These are phyloP conservation scores for Zymoseptoria tritici DNA, from an alignment of 2,329 filamentous ascomycete species.

Conservation along the genomic window DNA sequence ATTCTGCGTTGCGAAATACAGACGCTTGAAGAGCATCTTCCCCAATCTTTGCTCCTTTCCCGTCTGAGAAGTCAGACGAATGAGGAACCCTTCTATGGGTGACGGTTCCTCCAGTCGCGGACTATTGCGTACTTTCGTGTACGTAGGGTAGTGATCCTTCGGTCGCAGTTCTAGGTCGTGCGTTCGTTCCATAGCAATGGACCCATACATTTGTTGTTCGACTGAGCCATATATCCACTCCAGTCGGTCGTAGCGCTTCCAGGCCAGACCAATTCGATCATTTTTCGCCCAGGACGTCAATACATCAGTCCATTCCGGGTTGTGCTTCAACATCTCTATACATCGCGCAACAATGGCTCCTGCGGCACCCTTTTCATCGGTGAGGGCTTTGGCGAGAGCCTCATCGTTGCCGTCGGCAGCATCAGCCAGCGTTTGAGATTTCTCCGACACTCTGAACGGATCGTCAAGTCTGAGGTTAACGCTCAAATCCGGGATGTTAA, in stretches of 20 bases:
- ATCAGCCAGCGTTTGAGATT: conserved; percentile 34
- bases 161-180: conserved; percentile 60
- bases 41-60: conserved; percentile 52
- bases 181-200: conserved; percentile 58
- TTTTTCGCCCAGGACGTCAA: conserved; percentile 51
- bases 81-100: conserved; percentile 59
- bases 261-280: conserved; percentile 57
- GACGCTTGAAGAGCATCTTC: conserved; percentile 55
- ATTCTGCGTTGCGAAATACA: conserved; percentile 59
- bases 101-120: conserved; percentile 50
- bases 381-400: conserved; percentile 37
- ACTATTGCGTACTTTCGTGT: conserved; percentile 35
- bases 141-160: conserved; percentile 57
- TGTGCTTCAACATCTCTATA: conserved; percentile 50
- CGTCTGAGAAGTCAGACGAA: conserved; percentile 57
- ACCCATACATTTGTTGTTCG: conserved; percentile 62
- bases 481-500: conserved; percentile 57
- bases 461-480: conserved; percentile 52
- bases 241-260: conserved; percentile 61
- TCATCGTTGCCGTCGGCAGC: conserved; percentile 41
- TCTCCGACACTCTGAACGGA: conserved; percentile 50
- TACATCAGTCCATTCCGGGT: conserved; percentile 53
- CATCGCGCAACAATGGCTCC: conserved; percentile 50
- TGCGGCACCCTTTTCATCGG: conserved; percentile 50
- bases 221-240: conserved; percentile 62